Percentiles rank a stretch among this genome's conserved stretches.
Evolutionary conservation across 2,329 filamentous ascomycete genomes (phyloP).

Genomic region (Nemania bipapillata): DNA sequence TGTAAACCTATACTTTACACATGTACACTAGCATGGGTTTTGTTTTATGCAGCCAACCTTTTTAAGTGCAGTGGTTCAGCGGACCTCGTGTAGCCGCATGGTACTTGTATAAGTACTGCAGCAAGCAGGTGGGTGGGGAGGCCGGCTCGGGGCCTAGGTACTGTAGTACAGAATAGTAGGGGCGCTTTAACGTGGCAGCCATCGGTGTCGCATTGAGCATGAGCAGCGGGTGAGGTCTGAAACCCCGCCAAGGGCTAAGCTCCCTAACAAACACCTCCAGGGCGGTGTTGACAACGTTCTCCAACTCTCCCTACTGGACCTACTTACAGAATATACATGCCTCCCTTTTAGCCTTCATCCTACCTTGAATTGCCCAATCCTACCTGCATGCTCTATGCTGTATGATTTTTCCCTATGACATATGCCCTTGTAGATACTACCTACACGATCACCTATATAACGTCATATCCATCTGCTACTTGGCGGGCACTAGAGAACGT

Average conservation of each 20-base stretch:
- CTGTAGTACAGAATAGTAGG: no score
- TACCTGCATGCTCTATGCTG: constrained; percentile 7
- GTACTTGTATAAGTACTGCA: no score
- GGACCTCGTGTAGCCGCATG: constrained; percentile 30
- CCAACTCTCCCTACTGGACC: constrained; percentile 10
- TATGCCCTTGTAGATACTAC: constrained; percentile 2
- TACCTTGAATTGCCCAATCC: not conserved
- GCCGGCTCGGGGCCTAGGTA: not conserved
- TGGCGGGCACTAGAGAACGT: constrained; percentile 12
- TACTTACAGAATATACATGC: not conserved
- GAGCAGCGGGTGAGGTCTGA: constrained; percentile 31
- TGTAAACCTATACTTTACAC: no score
- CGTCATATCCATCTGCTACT: not conserved
- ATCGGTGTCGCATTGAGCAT: constrained; percentile 39
- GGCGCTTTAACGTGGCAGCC: not conserved
- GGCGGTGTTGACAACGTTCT: not conserved
- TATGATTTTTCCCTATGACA: not conserved
- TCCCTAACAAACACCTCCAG: not conserved
- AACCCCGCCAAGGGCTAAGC: constrained; percentile 39
- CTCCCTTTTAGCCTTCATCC: constrained; percentile 1
- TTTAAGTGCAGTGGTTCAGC: not conserved
- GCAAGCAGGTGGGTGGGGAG: constrained; percentile 23
- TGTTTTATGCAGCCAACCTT: not conserved
- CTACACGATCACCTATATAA: not conserved
- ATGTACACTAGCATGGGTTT: no score